Base-by-base conservation (phyloP, 2,329 filamentous ascomycete genomes). In the Fusarium poae region DNA sequence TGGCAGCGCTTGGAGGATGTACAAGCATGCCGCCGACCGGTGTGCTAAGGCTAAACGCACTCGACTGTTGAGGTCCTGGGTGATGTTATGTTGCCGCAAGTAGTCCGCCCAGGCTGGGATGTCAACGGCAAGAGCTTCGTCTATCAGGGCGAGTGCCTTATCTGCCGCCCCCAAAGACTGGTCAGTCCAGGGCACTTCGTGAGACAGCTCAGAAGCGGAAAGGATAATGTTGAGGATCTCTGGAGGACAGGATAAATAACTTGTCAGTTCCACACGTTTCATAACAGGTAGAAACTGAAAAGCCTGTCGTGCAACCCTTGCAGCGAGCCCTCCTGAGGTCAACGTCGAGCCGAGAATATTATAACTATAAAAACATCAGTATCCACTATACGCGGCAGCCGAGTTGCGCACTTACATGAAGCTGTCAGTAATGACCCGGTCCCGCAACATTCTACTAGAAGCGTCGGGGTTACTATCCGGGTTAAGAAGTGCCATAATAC, bases 381-480 rank as follows among this genome's bases (percentile, higher is more conserved):
- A 61, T 49, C 53, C 32, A 58, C 46, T 32, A 10, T 27, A 35
- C 23, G 29, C 34, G 55, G 18, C 29, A 58, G 23, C 18, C n/a
- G 30, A 42, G 32, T n/a, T 42, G 45, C n/a, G 43, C n/a, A 77
- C 80, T 75, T 75, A 82, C 80, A 82, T 82, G 73, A 82, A 81
- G 60, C 81, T 84, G 67, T 85, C 82, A 20, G 83, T 82, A 42
- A 83, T 78, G 54, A 85, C 79, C 51, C 80, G 83, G 69, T 85
- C 83, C 42, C 80, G 79, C 54, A 82, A 66, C 72, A 78, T 75
- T 60, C 75, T 73, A 70, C 73, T 80, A 29, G 76, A 75, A 50
- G 74, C 70, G 46, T 72, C 75, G 44, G 65, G 65, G 5, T 71
- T 65, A 30, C 63, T 72, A 18, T 77, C 74, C 6, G 75, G 74